Base-by-base conservation (phyloP, 2,329 filamentous ascomycete genomes). In the Curvularia sp. region DNA sequence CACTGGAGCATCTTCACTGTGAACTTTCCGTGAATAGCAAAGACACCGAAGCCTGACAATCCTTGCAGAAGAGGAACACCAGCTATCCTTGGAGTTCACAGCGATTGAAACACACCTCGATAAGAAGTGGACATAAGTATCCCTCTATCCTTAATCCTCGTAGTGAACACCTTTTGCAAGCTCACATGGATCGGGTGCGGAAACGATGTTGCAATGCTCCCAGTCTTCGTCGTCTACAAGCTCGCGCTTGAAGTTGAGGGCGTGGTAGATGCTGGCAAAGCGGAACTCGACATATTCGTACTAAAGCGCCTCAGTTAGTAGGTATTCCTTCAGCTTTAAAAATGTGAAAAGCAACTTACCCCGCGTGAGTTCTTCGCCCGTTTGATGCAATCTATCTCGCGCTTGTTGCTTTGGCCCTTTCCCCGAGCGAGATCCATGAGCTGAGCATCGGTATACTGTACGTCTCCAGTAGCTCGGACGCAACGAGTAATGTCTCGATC, bases 191-290 rank as follows among this genome's bases (percentile, higher is more conserved):
- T 84, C 82, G 30, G 72, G 55, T 2, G 71, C 77, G 59, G 78
- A 82, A 18, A 69, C 62, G 51, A 83, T 73, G 20, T 73, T 79
- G 68, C 80, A 82, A 18, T 77, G 75, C 61, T 83, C 80, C 79
- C 79, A 84, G 2, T 81, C 77, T 24, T 79, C 70, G 39, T 80
- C 72, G 18, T 75, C 72, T 43, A 71, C 55, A 12, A 84, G 68
- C 24, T 70, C 57, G 2, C 72, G 69, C 55, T 77, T 79, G 74
- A 84, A 84, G 20, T 71, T 72, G 15, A 81, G 75, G 0, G 82
- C 81, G 53, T 83, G 71, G 24, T 75, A 72, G 56, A 84, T 80
- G 60, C 75, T 80, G 43, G 73, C 76, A 67, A 84, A 84, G 8
- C 81, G 80, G 64, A 83, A 83, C 30, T 77, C 72, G n/a, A 82